Evolutionary conservation across 129 eudicot genomes (phyloP).

Genomic region (Tagetes erecta): DNA sequence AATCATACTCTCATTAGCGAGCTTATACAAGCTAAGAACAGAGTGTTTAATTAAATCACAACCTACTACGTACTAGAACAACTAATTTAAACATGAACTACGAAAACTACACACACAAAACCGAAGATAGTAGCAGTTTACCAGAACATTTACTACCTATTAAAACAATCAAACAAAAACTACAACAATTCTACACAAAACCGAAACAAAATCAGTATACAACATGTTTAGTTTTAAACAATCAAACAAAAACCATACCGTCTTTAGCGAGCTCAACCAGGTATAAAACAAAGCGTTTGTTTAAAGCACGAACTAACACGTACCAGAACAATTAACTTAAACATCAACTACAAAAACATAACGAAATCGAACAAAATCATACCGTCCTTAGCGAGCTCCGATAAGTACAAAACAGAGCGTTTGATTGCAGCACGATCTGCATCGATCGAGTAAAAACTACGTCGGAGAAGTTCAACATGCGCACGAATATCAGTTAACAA

Average conservation of each 20-base stretch:
- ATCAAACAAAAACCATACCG: too few species aligned
- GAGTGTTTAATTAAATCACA: slow-evolving; percentile 74
- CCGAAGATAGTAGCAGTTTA: too few species aligned
- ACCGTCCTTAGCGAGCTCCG: slow-evolving; percentile 75
- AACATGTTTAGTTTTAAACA: too few species aligned
- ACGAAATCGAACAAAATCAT: not conserved
- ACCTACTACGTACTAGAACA: slow-evolving; percentile 29
- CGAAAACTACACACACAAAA: too few species aligned
- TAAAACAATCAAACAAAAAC: too few species aligned
- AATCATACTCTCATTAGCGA: slow-evolving; percentile 62
- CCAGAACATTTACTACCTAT: too few species aligned
- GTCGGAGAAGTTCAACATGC: slow-evolving; percentile 55
- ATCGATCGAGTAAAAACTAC: slow-evolving; percentile 39
- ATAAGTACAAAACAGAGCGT: slow-evolving; percentile 58
- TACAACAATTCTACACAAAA: too few species aligned
- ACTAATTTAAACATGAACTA: too few species aligned
- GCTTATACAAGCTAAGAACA: slow-evolving; percentile 52
- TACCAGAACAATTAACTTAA: not conserved
- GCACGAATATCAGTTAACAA: slow-evolving; percentile 47
- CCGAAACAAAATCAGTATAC: too few species aligned
- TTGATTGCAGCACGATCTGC: slow-evolving; percentile 73
- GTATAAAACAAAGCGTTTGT: too few species aligned
- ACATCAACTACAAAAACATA: not conserved
- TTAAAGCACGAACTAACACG: too few species aligned
- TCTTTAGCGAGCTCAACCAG: too few species aligned